Evolutionary conservation across 176 grass and related monocot species (phyloP), one percentile per base, ranked within the genome.

Genomic region (Elaeis guineensis): DNA sequence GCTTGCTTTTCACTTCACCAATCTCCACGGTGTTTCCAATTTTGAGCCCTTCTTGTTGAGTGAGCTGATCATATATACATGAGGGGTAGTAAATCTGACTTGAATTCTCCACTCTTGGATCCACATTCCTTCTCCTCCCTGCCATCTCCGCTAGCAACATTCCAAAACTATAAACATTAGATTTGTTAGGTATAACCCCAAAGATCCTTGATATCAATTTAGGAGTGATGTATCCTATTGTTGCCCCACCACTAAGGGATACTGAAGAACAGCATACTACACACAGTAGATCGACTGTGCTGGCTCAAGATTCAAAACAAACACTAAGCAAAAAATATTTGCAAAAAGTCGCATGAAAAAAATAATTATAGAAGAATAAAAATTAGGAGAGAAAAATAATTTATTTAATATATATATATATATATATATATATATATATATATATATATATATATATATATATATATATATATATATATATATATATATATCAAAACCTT

Each of bases 201-300:
- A 89, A 89, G 56, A 59, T 81, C 6, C 81, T 50, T 0, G 73
- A 89, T 58, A 75, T 63, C 21, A 75, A 70, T 26, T 85, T 81
- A 2, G 77, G 86, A 52, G 86, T 80, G 16, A 84, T 81, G 0
- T 84, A 89, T 0, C 86, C 86, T 0, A 78, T 32, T 0, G 80
- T 89, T 35, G 81, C 86, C 19, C 71, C 19, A 0, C 57, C 62
- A 4, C 64, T 89, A n/a, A n/a, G n/a, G n/a, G n/a, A n/a, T n/a
- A n/a, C n/a, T n/a, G n/a, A n/a, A n/a, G n/a, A n/a, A n/a, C n/a
- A n/a, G n/a, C n/a, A n/a, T n/a, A n/a, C n/a, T n/a, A n/a, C n/a
- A n/a, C n/a, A n/a, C n/a, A n/a, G n/a, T n/a, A n/a, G n/a, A n/a
- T n/a, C n/a, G n/a, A n/a, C n/a, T n/a, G n/a, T n/a, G n/a, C n/a